Evolutionary conservation across 1,284 basidiomycete species (phyloP), one percentile per base, ranked within the genome.

Genomic region (Testicularia cyperi): DNA sequence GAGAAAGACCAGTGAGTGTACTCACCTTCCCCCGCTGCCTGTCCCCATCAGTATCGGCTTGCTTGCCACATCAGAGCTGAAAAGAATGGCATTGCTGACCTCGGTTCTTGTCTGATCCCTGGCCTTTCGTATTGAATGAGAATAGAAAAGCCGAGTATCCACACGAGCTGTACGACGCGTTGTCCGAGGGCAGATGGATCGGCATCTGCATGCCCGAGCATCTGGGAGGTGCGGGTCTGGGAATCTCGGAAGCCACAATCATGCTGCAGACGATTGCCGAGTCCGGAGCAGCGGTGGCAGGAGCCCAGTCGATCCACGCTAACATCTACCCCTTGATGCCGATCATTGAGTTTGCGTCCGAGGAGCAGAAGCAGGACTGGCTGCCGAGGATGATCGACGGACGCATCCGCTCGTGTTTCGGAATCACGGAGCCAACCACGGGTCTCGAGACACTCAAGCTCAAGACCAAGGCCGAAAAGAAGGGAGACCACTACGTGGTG

Each of bases 231-330:
- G 65, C 69, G 5, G 72, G 69, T 0, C 60, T 78, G 25, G 77
- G 77, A 1, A 75, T 78, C 23, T 72, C 74, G 1, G 78, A 78
- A 37, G 77, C 77, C 14, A 77, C 77, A 13, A 49, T 78, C 8
- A 78, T 78, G 77, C 64, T 78, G 28, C 77, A 78, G 43, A 78
- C 76, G 26, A 78, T 78, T 31, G 63, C 77, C 14, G 77, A 78
- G 39, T 70, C 65, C 6, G 78, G 78, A 8, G 77, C 53, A 1
- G 47, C 54, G 8, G 36, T 65, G 5, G 52, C 62, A 1, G 62
- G 62, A 4, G 62, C 61, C 2, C 65, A 68, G 34, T 58, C 53
- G 21, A 65, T 68, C 33, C 65, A 68, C 14, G 65, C 65, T 21
- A 68, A 68, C 46, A 54, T 68, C 37, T 68, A 68, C 31, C 65